Evolutionary conservation across 495 filamentous ascomycete species (phyloP).

Genomic region (Tuber indicum): DNA sequence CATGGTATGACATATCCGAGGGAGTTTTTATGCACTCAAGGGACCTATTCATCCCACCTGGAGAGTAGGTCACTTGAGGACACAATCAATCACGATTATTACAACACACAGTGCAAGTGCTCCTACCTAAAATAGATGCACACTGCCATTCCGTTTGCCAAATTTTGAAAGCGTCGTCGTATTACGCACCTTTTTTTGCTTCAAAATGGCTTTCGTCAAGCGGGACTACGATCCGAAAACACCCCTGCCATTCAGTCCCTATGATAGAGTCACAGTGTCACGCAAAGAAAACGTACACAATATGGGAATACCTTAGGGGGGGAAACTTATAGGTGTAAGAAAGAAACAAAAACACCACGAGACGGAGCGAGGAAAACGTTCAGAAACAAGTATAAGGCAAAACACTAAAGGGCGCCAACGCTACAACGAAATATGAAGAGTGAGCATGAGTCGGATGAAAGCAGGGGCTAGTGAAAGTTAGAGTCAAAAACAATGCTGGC

Average conservation of each 20-base stretch:
- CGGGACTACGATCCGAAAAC: not conserved
- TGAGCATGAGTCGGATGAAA: not conserved
- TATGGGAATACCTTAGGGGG: not conserved
- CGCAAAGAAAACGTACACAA: not conserved
- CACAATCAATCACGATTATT: too few relatives aligned
- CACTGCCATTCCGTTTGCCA: not conserved
- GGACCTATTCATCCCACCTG: too few relatives aligned
- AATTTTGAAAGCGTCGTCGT: not conserved
- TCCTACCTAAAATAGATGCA: not conserved
- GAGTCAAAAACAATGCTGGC: constrained; percentile 1
- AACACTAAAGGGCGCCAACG: constrained; percentile 6
- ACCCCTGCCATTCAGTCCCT: not conserved
- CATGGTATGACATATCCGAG: too few relatives aligned
- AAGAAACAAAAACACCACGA: not conserved
- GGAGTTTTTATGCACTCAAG: too few relatives aligned
- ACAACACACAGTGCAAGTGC: not conserved
- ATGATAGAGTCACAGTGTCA: not conserved
- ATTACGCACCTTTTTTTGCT: not conserved
- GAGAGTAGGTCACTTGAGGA: too few relatives aligned
- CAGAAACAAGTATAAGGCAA: constrained; percentile 9
- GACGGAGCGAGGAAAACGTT: not conserved
- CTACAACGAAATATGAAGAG: constrained; percentile 3
- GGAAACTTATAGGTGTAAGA: constrained; percentile 3
- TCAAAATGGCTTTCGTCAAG: not conserved
- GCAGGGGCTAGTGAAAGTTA: constrained; percentile 1